These are phyloP conservation scores for Dysphania ambrosioides DNA, from an alignment of 148 eudicot genomes.

Conservation along the genomic window DNA sequence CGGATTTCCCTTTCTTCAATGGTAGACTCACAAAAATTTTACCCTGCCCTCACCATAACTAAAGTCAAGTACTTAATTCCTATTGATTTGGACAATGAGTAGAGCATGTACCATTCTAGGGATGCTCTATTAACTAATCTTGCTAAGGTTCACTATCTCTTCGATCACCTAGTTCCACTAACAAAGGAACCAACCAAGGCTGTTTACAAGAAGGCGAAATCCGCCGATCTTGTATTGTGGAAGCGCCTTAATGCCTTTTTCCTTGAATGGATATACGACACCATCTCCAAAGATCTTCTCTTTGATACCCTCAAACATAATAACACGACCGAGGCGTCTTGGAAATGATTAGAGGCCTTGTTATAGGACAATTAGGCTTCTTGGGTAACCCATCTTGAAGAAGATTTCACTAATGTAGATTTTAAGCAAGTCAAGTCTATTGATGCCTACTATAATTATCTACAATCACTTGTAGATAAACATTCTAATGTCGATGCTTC, in stretches of 20 bases:
- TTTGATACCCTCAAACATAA: neutral
- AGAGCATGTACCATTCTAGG: neutral
- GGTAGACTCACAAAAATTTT: neutral
- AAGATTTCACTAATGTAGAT: too few relatives aligned
- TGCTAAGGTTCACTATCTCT: neutral
- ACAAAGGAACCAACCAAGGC: neutral
- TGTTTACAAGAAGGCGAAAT: neutral
- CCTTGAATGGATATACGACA: neutral
- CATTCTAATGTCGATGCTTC: neutral
- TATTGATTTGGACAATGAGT: neutral
- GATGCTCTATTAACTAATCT: neutral
- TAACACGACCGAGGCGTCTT: neutral
- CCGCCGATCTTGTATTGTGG: neutral
- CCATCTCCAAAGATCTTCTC: neutral
- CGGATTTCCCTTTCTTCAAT: too few relatives aligned
- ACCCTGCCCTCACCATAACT: neutral
- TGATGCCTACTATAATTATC: neutral
- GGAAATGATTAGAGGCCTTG: neutral
- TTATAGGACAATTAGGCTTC: constrained; percentile 5
- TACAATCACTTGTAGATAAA: neutral
- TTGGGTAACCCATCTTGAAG: neutral
- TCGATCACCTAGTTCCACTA: neutral
- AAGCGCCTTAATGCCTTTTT: neutral
- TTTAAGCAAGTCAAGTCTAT: neutral
- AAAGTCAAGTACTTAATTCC: neutral